These are phyloP conservation scores for Yamadazyma diospyri DNA, from an alignment of 1,139 yeast species.

Conservation along the genomic window DNA sequence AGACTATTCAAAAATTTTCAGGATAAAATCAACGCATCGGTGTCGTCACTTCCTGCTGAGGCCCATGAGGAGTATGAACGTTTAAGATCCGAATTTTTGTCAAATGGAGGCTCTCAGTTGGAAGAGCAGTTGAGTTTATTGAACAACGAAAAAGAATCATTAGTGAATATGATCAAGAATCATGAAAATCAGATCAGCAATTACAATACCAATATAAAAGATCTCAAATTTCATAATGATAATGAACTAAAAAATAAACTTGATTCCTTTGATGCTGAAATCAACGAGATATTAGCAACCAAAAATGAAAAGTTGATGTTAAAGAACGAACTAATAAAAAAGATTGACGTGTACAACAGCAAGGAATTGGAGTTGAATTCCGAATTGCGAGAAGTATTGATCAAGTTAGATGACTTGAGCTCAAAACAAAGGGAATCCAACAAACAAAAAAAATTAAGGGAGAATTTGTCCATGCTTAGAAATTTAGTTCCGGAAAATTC, in stretches of 20 bases:
- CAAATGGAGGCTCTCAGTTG: conserved; percentile 55
- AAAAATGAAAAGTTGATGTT: conserved; percentile 40
- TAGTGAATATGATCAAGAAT: conserved; percentile 35
- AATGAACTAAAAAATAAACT: conserved; percentile 31
- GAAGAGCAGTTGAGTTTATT: conserved; percentile 48
- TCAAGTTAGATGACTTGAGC: conserved; percentile 65
- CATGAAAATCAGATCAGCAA: conserved; percentile 42
- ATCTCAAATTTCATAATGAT: conserved; percentile 28
- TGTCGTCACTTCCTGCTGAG: conserved; percentile 41
- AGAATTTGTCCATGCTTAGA: conserved; percentile 64
- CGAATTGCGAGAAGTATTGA: conserved; percentile 59
- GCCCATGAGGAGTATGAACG: conserved; percentile 59
- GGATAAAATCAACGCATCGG: conserved; percentile 24
- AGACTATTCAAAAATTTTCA: conserved; percentile 43
- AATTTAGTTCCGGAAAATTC: conserved; percentile 67
- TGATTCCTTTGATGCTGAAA: conserved; percentile 29
- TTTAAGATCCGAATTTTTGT: conserved; percentile 55
- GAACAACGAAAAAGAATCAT: conserved; percentile 43
- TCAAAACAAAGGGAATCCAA: conserved; percentile 76
- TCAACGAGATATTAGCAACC: conserved; percentile 30
- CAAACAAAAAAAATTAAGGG: conserved; percentile 65
- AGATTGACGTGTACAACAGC: conserved; percentile 43
- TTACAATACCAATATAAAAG: conserved; percentile 37
- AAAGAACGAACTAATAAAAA: conserved; percentile 39
- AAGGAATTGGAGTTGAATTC: conserved; percentile 57